Evolutionary conservation across 2,329 filamentous ascomycete genomes (phyloP).

Genomic region (Colletotrichum caudatum): DNA sequence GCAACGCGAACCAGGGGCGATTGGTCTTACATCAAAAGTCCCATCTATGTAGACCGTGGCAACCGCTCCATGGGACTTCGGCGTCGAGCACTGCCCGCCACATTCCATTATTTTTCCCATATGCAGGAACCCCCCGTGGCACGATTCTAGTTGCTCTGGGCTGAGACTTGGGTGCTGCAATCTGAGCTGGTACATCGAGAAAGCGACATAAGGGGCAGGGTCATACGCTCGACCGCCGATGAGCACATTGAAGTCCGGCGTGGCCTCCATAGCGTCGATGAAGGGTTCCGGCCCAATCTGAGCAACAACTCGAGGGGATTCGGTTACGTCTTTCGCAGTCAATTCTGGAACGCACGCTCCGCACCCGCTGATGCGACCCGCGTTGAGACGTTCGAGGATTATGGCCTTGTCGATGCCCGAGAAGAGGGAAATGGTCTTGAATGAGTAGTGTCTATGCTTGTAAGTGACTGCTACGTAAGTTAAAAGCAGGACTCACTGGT

Average conservation of each 20-base stretch:
- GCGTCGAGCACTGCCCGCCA: conserved; percentile 59
- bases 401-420: conserved; percentile 53
- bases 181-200: conserved; percentile 42
- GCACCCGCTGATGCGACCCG: conserved; percentile 51
- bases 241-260: conserved; percentile 60
- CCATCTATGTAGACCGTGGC: conserved; percentile 56
- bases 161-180: conserved; percentile 7
- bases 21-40: conserved; percentile 60
- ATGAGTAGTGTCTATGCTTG: not conserved
- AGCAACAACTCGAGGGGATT: conserved; percentile 54
- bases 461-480: not conserved
- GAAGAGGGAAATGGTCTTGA: conserved; percentile 55
- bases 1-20: conserved; percentile 55
- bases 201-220: conserved; percentile 55
- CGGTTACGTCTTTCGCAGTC: conserved; percentile 53
- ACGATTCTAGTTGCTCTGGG: conserved; percentile 36
- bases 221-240: conserved; percentile 60
- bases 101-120: conserved; percentile 71
- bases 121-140: conserved; percentile 56
- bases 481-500: conserved; percentile 8
- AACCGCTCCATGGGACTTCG: conserved; percentile 58
- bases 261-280: conserved; percentile 53
- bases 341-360: conserved; percentile 57
- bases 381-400: conserved; percentile 48
- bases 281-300: conserved; percentile 63